Percentiles rank a stretch among this genome's conserved stretches.
These are phyloP conservation scores for Xylaria sp. DNA, from an alignment of 2,329 filamentous ascomycete species.

Conservation along the genomic window DNA sequence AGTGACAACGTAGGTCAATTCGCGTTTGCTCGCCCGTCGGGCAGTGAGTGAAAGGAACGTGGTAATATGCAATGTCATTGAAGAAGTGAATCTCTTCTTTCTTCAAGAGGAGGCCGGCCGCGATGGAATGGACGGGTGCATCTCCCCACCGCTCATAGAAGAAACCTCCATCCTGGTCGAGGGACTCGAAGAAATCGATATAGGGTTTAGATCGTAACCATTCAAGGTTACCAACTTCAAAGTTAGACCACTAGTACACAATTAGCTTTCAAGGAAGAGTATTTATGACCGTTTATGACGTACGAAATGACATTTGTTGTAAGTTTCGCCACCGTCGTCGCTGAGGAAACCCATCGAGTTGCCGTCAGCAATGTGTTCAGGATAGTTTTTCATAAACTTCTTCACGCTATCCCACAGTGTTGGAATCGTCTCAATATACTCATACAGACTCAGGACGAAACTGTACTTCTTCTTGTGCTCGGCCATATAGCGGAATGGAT, in stretches of 20 bases:
- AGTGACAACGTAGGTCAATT: slow-evolving; percentile 87
- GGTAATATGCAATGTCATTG: slow-evolving; percentile 98
- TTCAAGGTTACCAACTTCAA: slow-evolving; percentile 91
- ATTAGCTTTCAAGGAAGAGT: slow-evolving; percentile 34
- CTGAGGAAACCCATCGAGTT: slow-evolving; percentile 93
- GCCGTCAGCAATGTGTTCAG: slow-evolving; percentile 81
- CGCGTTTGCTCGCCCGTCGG: slow-evolving; percentile 87
- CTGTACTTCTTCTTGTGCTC: slow-evolving; percentile 98
- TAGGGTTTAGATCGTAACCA: slow-evolving; percentile 93
- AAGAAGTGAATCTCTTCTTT: slow-evolving; percentile 98
- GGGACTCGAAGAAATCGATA: slow-evolving; percentile 84
- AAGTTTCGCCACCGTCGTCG: slow-evolving; percentile 87
- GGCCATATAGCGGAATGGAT: slow-evolving; percentile 95
- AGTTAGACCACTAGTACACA: slow-evolving; percentile 86
- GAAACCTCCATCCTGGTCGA: slow-evolving; percentile 93
- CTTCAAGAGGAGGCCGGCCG: slow-evolving; percentile 81
- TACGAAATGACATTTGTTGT: slow-evolving; percentile 98
- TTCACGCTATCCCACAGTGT: slow-evolving; percentile 95
- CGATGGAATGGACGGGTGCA: slow-evolving; percentile 97
- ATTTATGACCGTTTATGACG: slow-evolving; percentile 44
- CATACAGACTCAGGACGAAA: slow-evolving; percentile 93
- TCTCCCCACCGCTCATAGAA: slow-evolving; percentile 99
- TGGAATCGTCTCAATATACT: slow-evolving; percentile 95
- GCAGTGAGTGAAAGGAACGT: slow-evolving; percentile 97
- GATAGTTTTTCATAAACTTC: slow-evolving; percentile 89